Conservation (phyloP, 345 rosid genomes). For the Acer negundo region DNA sequence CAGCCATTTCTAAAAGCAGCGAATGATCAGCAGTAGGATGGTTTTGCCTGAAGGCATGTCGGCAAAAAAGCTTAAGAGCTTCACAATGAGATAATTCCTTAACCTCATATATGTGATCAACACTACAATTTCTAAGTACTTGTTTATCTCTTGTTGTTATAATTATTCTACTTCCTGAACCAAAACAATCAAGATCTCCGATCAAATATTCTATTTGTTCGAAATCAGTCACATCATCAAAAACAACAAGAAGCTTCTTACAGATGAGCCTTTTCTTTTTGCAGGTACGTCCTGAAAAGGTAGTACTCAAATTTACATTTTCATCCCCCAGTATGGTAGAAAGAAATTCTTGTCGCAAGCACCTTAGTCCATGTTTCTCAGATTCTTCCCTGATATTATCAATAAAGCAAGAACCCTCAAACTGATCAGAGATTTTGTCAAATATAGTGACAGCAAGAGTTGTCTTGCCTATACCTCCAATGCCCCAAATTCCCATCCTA, state of each 20-base stretch:
- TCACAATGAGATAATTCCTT: background rate
- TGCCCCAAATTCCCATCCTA: too few species aligned
- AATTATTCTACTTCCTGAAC: background rate
- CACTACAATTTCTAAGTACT: background rate
- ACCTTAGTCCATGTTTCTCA: conserved; percentile 3
- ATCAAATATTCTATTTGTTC: conserved; percentile 21
- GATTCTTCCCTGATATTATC: background rate
- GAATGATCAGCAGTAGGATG: background rate
- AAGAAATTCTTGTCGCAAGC: conserved; percentile 7
- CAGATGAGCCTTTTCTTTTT: conserved; percentile 18
- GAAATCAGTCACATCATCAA: conserved; percentile 32
- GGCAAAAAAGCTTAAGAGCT: background rate
- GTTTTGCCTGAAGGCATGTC: conserved; percentile 2
- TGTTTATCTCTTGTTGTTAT: conserved; percentile 13
- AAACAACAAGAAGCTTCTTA: conserved; percentile 23
- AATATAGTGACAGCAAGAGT: too few species aligned
- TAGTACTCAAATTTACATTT: background rate
- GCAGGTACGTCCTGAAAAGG: conserved; percentile 2
- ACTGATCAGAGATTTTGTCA: too few species aligned
- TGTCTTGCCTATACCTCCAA: too few species aligned
- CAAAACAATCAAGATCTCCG: background rate
- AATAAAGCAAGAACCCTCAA: background rate
- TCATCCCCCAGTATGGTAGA: conserved; percentile 17
- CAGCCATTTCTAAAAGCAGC: background rate
- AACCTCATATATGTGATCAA: background rate